A percentile compares a stretch with the other conserved stretches of the same genome.
phyloP scores from a whole-genome alignment of 805 yeast genomes.

The Cyberlindnera xylosilytica region DNA sequence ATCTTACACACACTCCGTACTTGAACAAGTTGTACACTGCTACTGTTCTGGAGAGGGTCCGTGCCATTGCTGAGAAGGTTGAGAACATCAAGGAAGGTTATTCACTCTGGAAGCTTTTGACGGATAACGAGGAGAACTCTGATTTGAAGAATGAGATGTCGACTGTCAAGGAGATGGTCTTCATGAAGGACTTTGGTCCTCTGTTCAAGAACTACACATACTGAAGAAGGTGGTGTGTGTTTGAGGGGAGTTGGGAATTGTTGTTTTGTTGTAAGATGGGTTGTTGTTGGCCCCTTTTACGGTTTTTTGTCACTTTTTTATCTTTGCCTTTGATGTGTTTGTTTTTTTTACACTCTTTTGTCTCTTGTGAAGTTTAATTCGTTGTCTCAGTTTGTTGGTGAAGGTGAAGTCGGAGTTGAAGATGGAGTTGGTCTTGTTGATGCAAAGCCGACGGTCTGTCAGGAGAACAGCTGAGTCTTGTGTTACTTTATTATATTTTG shows the following conservation, averaged over 20 bases:
- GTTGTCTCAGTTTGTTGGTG: not conserved
- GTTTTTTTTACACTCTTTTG: slow-evolving; percentile 1
- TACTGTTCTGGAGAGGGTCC: slow-evolving; percentile 17
- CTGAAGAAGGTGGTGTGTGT: not conserved
- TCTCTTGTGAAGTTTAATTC: not conserved
- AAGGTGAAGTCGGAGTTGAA: too few species aligned
- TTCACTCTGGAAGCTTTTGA: slow-evolving; percentile 6
- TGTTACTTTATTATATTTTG: too few species aligned
- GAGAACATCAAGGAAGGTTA: slow-evolving; percentile 10
- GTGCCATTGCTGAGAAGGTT: slow-evolving; percentile 8
- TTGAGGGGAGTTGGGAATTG: not conserved
- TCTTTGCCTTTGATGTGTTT: too few species aligned
- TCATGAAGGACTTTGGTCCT: slow-evolving; percentile 24
- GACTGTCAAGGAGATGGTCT: slow-evolving; percentile 18
- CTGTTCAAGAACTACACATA: slow-evolving; percentile 10
- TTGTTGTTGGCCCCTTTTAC: slow-evolving; percentile 6
- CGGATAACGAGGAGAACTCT: slow-evolving; percentile 9
- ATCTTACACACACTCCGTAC: slow-evolving; percentile 20
- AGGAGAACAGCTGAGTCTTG: too few species aligned
- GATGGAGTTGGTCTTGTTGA: too few species aligned
- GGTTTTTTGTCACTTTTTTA: not conserved
- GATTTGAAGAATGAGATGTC: slow-evolving; percentile 17
- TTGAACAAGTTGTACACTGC: slow-evolving; percentile 22
- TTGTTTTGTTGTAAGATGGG: not conserved
- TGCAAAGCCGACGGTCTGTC: too few species aligned